Base-by-base conservation (phyloP, 2,329 filamentous ascomycete genomes). In the Madurella mycetomatis region DNA sequence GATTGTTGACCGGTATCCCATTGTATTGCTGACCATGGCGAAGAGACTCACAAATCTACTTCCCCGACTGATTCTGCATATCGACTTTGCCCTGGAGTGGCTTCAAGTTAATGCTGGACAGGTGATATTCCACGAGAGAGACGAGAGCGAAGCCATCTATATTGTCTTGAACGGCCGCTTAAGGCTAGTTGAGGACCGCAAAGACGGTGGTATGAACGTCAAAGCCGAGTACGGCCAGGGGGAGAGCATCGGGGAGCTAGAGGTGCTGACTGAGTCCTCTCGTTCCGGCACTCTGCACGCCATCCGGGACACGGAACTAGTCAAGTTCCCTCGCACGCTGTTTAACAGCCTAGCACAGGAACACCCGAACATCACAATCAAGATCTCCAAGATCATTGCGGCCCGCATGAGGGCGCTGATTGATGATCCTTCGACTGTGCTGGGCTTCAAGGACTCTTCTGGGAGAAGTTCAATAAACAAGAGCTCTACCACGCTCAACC, bases 1-100 rank as follows among this genome's bases (percentile, higher is more conserved):
- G 60, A 94, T 99, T 45, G 90, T 95, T 1, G 94, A 99, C 61
- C 86, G 84, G 61, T 94, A 96, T 66, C 94, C 94, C 0, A 89
- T 96, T 41, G 88, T 97, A 3, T 75, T 99, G 9, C 76, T 99
- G 44, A 99, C 95, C 0, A 92, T 99, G 86, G 94, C 94, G 0
- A 99, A 99, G 72, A 81, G 94, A 46, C 75, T 99, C 55, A 97
- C 95, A 0, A 92, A 85, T 58, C 82, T 99, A 5, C 76, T 99
- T 4, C 94, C 95, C 0, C 85, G 90, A 13, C 76, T 99, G 50
- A 92, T 99, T 58, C 77, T 96, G 15, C 94, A 99, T 66, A 97
- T 99, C 60, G 94, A 99, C 70, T 99, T 99, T 72, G 94, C 94
- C 4, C 78, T 99, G 16, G 95, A 99, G 74, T 99, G 95, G 94